Conservation (phyloP, 2,329 filamentous ascomycete species). For the Diaporthe citrichinensis region DNA sequence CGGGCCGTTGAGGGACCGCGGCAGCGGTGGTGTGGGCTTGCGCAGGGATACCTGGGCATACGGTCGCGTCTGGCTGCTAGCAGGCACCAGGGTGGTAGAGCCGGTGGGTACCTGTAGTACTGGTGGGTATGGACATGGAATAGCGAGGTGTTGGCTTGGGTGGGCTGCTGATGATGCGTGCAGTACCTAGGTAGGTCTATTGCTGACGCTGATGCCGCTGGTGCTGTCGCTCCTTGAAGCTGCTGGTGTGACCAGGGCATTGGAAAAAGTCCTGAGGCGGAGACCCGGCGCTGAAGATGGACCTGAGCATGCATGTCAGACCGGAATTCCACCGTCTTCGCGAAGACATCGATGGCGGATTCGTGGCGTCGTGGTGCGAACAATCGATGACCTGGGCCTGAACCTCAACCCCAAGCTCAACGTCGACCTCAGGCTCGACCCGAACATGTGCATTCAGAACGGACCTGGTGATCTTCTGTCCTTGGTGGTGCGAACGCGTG, state of each 20-base stretch:
- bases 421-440: neutral
- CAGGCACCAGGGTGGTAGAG: slow-evolving; percentile 37
- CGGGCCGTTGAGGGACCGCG: slow-evolving; percentile 39
- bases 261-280: neutral
- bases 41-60: slow-evolving; percentile 24
- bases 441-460: neutral
- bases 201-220: slow-evolving; percentile 15
- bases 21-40: slow-evolving; percentile 17
- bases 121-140: slow-evolving; percentile 16
- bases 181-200: neutral
- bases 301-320: slow-evolving; percentile 22
- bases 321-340: slow-evolving; percentile 23
- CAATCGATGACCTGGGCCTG: neutral
- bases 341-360: slow-evolving; percentile 14
- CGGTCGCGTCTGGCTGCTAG: slow-evolving; percentile 1
- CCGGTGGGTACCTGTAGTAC: slow-evolving; percentile 15
- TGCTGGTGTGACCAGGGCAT: slow-evolving; percentile 1
- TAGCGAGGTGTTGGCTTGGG: neutral
- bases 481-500: neutral
- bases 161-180: slow-evolving; percentile 28
- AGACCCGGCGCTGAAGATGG: slow-evolving; percentile 10
- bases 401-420: neutral
- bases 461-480: neutral
- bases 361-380: slow-evolving; percentile 7
- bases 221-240: neutral